phyloP scores from a whole-genome alignment of 2,329 filamentous ascomycete species.

The Microcyclospora pomicola region DNA sequence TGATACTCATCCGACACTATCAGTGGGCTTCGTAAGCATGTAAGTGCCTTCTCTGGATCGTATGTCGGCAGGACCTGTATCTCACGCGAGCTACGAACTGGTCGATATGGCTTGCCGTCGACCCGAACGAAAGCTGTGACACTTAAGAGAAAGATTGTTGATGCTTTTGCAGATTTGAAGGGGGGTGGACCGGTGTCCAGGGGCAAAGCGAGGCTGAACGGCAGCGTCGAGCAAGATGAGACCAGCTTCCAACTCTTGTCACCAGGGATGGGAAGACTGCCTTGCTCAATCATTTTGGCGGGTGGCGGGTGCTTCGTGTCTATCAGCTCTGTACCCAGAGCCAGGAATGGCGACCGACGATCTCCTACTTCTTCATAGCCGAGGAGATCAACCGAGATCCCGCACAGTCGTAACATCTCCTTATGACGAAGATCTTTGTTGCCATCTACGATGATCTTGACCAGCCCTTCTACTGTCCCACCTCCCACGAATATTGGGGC shows the following conservation, averaged over 20 bases:
- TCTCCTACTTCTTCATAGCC: constrained; percentile 39
- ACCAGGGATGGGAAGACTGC: constrained; percentile 5
- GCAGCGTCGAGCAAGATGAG: constrained; percentile 33
- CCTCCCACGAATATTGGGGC: constrained; percentile 42
- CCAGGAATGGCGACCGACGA: constrained; percentile 36
- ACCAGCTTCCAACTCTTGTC: constrained; percentile 35
- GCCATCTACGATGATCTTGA: constrained; percentile 35
- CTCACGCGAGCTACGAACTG: constrained; percentile 36
- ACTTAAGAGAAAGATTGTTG: constrained; percentile 37
- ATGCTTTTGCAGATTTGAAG: constrained; percentile 38
- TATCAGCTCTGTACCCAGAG: constrained; percentile 38
- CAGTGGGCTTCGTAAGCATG: constrained; percentile 38
- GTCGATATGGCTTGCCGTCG: constrained; percentile 33
- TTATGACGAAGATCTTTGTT: constrained; percentile 31
- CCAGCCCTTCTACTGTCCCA: constrained; percentile 38
- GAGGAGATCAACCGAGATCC: constrained; percentile 38
- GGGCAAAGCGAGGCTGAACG: constrained; percentile 40
- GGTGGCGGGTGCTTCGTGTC: constrained; percentile 38
- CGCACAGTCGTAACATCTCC: constrained; percentile 32
- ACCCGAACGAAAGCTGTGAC: constrained; percentile 35
- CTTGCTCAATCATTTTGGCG: constrained; percentile 33
- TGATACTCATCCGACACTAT: constrained; percentile 36
- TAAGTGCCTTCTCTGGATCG: constrained; percentile 42
- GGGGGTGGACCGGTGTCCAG: constrained; percentile 42
- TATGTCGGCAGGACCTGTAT: constrained; percentile 40